These are phyloP conservation scores for Penicillium antarcticum DNA, from an alignment of 495 filamentous ascomycete genomes.

Conservation along the genomic window DNA sequence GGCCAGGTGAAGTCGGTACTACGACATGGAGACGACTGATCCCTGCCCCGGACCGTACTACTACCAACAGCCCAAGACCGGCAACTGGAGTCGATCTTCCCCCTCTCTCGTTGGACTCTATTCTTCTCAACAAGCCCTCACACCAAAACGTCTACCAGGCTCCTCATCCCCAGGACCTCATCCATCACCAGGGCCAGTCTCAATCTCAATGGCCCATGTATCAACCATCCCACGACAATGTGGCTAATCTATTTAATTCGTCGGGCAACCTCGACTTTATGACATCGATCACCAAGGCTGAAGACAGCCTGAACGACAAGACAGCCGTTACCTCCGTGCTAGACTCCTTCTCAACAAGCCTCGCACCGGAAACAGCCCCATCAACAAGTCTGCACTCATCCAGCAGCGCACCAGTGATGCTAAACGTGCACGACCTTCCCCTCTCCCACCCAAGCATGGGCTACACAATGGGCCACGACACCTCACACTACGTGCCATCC, in stretches of 20 bases:
- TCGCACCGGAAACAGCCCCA: conserved; percentile 33
- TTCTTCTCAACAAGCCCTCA: conserved; percentile 33
- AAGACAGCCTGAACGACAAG: conserved; percentile 39
- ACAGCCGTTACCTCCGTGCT: conserved; percentile 39
- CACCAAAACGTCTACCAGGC: conserved; percentile 33
- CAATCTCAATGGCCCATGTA: conserved; percentile 42
- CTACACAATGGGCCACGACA: conserved; percentile 33
- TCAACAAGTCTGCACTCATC: conserved; percentile 27
- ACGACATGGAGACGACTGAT: conserved; percentile 53
- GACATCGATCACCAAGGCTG: conserved; percentile 33
- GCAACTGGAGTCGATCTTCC: conserved; percentile 36
- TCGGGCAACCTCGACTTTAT: conserved; percentile 36
- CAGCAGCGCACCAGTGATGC: conserved; percentile 33
- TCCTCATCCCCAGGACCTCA: conserved; percentile 30
- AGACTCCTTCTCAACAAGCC: conserved; percentile 36
- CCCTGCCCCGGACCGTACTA: conserved; percentile 36
- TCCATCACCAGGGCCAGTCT: conserved; percentile 26
- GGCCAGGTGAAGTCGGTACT: conserved; percentile 41
- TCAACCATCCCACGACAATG: conserved; percentile 32
- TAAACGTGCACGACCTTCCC: conserved; percentile 40
- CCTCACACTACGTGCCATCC: conserved; percentile 34
- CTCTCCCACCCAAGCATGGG: conserved; percentile 33
- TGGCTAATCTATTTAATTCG: conserved; percentile 36
- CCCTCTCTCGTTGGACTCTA: conserved; percentile 39
- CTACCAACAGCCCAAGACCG: conserved; percentile 37